Evolutionary conservation across 2,329 filamentous ascomycete genomes (phyloP).

Genomic region (Cladophialophora carrionii): DNA sequence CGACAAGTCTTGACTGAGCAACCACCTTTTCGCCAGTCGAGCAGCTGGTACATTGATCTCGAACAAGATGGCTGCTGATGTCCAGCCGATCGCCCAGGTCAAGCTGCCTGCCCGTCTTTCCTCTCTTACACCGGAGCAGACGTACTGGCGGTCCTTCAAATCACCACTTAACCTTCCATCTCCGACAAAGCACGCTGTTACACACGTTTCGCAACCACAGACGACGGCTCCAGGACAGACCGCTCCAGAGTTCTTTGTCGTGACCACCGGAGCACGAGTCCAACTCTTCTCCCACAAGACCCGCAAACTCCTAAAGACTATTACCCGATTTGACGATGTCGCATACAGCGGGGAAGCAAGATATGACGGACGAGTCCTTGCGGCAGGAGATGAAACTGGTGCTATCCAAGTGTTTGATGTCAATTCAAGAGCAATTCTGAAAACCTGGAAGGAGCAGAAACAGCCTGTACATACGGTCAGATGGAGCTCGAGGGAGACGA

Average conservation of each 20-base stretch:
- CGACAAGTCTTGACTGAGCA: slow-evolving; percentile 2
- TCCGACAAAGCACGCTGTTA: slow-evolving; percentile 85
- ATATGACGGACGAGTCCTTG: slow-evolving; percentile 82
- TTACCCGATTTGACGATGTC: slow-evolving; percentile 89
- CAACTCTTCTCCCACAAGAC: slow-evolving; percentile 93
- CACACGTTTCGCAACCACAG: slow-evolving; percentile 77
- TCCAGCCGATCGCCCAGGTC: slow-evolving; percentile 75
- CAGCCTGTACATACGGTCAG: slow-evolving; percentile 90
- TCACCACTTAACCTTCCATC: slow-evolving; percentile 88
- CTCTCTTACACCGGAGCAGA: slow-evolving; percentile 85
- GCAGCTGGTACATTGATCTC: not conserved
- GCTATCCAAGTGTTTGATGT: slow-evolving; percentile 95
- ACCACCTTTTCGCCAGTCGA: not conserved
- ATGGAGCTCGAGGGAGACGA: slow-evolving; percentile 88
- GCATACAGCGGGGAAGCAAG: slow-evolving; percentile 88
- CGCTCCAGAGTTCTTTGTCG: slow-evolving; percentile 70
- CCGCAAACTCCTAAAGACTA: slow-evolving; percentile 88
- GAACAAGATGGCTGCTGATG: slow-evolving; percentile 76
- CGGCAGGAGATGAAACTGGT: slow-evolving; percentile 89
- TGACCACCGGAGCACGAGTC: slow-evolving; percentile 90
- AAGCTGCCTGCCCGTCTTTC: slow-evolving; percentile 83
- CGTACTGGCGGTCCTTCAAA: slow-evolving; percentile 95
- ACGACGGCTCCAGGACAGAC: slow-evolving; percentile 61
- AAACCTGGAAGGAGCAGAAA: slow-evolving; percentile 93
- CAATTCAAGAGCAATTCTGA: slow-evolving; percentile 83